A percentile compares a stretch with the other conserved stretches of the same genome.
These are phyloP conservation scores for Boletus pseudo-olivaceus DNA, from an alignment of 768 basidiomycete species.

Conservation along the genomic window DNA sequence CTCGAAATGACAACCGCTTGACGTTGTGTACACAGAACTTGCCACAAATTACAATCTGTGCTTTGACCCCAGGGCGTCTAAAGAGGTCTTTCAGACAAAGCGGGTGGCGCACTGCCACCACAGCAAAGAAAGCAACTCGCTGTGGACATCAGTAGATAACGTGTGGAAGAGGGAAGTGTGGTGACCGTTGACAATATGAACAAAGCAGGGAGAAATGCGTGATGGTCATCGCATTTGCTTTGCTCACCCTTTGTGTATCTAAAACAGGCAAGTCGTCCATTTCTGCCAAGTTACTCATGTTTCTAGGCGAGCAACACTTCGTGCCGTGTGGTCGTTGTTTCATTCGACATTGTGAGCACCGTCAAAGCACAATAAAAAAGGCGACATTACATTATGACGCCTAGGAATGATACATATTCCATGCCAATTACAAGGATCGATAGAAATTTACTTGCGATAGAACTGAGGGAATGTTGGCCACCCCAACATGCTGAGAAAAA, in stretches of 20 bases:
- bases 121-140: constrained; percentile 12
- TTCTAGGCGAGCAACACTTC: constrained; percentile 7
- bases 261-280: constrained; percentile 15
- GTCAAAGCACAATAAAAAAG: constrained; percentile 6
- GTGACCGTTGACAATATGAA: constrained; percentile 14
- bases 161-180: not conserved
- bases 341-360: constrained; percentile 17
- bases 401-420: constrained; percentile 19
- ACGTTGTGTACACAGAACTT: constrained; percentile 3
- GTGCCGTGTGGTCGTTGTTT: constrained; percentile 1
- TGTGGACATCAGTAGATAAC: constrained; percentile 4
- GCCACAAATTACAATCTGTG: constrained; percentile 2
- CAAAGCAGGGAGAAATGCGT: constrained; percentile 18
- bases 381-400: constrained; percentile 30
- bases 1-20: constrained; percentile 6
- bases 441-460: constrained; percentile 64
- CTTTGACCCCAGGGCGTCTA: constrained; percentile 18
- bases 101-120: constrained; percentile 8
- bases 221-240: constrained; percentile 2
- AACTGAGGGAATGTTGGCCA: constrained; percentile 46
- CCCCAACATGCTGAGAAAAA: constrained; percentile 8
- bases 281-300: constrained; percentile 2
- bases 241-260: not conserved
- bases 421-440: constrained; percentile 15
- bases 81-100: constrained; percentile 20